Evolutionary conservation across 129 eudicot genomes (phyloP), one percentile per base, ranked within the genome.

Genomic region (Chrysanthemum lavandulifolium): DNA sequence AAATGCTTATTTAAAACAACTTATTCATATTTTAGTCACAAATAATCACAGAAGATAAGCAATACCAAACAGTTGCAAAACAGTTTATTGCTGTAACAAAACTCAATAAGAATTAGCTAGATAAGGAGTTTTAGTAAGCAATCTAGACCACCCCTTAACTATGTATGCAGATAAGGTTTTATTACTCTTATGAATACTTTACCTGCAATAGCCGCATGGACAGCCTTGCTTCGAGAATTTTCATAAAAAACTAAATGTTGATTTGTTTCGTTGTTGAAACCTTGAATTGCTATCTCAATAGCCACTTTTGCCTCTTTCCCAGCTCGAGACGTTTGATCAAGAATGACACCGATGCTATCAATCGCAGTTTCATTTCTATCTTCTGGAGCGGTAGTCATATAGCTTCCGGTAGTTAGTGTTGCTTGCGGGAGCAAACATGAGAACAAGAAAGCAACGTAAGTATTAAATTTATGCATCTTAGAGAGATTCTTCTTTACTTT

Each of bases 241-340:
- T 45, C 72, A 6, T 76, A 56, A 51, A 79, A 76, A 59, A 73
- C 67, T 23, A 60, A 67, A 54, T 63, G 65, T 18, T 31, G 70
- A 58, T 79, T 71, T 13, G 71, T 70, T 8, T 60, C 63, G 13
- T 10, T 73, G 71, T 61, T 69, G 69, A 73, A 73, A 67, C 84
- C 89, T 29, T 87, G 60, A 62, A 79, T 47, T 8, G 89, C 92
- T 65, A 87, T 76, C 68, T 84, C 87, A 10, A 87, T 76, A 8
- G 89, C 83, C 13, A 82, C 82, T 77, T 79, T 82, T 2, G 83
- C 71, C 60, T 87, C 92, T 78, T 79, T 79, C 8, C 89, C 92
- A 5, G 65, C 70, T 11, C 86, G 77, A 65, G 83, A 50, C 10
- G 27, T 74, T 14, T 68, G 60, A 65, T 84, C 92, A 27, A 79